Evolutionary conservation across 2,329 filamentous ascomycete genomes (phyloP).

Genomic region (Penicillium sclerotigenum): DNA sequence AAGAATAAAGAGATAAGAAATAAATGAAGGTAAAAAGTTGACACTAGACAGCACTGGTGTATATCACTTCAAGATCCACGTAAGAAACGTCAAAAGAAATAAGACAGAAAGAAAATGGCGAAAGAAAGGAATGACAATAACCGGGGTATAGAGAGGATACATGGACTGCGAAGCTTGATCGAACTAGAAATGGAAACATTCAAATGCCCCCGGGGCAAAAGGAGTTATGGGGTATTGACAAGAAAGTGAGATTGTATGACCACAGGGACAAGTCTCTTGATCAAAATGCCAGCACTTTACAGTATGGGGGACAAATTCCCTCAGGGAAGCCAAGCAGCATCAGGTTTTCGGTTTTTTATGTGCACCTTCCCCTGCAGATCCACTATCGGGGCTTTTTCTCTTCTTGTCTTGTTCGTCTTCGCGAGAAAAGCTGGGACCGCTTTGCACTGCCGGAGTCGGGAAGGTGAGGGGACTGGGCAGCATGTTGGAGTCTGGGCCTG

Average conservation of each 20-base stretch:
- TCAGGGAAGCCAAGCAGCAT: not conserved
- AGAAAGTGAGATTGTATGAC: slow-evolving; percentile 6
- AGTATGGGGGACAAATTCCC: not conserved
- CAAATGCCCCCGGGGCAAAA: slow-evolving; percentile 2
- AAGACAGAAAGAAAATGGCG: slow-evolving; percentile 5
- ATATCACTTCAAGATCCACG: slow-evolving; percentile 10
- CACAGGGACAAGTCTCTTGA: slow-evolving; percentile 8
- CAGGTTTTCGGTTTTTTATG: slow-evolving; percentile 42
- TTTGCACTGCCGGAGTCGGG: slow-evolving; percentile 65
- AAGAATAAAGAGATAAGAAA: slow-evolving; percentile 9
- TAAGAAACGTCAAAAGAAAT: slow-evolving; percentile 1
- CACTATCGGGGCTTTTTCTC: slow-evolving; percentile 43
- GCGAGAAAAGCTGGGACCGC: slow-evolving; percentile 40
- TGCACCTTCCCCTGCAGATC: slow-evolving; percentile 29
- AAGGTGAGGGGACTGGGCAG: slow-evolving; percentile 91
- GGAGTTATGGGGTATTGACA: slow-evolving; percentile 7
- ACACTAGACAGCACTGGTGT: slow-evolving; percentile 5
- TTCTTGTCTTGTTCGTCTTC: slow-evolving; percentile 47
- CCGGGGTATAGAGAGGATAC: slow-evolving; percentile 22
- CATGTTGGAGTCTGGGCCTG: slow-evolving; percentile 70
- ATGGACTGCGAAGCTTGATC: slow-evolving; percentile 16
- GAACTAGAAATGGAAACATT: slow-evolving; percentile 6
- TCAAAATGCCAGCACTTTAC: slow-evolving; percentile 2
- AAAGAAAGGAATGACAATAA: slow-evolving; percentile 8
- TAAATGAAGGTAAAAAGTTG: slow-evolving; percentile 9